Base-by-base conservation (phyloP, 305 asterid genomes). In the Fraxinus platypoda region DNA sequence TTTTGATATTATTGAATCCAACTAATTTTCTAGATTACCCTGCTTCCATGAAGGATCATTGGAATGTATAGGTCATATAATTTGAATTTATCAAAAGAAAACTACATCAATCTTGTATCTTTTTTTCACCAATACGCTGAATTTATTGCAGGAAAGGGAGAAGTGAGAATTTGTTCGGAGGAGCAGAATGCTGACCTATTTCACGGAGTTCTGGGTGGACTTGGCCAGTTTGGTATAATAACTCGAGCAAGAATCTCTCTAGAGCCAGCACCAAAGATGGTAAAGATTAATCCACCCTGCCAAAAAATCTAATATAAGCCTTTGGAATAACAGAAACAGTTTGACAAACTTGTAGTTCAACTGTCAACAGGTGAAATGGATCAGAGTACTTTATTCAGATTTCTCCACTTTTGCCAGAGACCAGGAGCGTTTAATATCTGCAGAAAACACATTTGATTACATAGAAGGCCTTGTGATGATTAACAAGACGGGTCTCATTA, bases 211-310 rank as follows among this genome's bases (percentile, higher is more conserved):
- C 88, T 94, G 17, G 98, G 98, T 76, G 99, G 99, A 37, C 94
- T 95, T 13, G 98, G 98, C 34, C 98, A 95, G 85, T 95, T 92
- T 80, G 98, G 98, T 25, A 87, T 95, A 25, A 95, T 92, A 82
- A 94, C 97, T 74, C 88, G 87, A 81, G 98, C 98, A 79, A 91
- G 97, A 87, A 95, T 94, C 82, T 82, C 94, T 9, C 86, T 93
- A 7, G 97, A 95, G 81, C 92, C 97, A 62, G 97, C 98, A 54
- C 98, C 99, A 30, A 84, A 88, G 78, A 92, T 82, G 98, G 98
- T 94, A 90, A 83, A 52, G 25, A 78, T 3, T 4, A 52, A 37
- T 12, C 3, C 21, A 25, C 28, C 52, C 38, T n/a, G 73, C 34
- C 83, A 77, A 78, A 46, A 7, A 78, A 54, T 73, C 17, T n/a